Evolutionary conservation across 2,329 filamentous ascomycete genomes (phyloP), one percentile per base, ranked within the genome.

Genomic region (Blastomyces gilchristii): DNA sequence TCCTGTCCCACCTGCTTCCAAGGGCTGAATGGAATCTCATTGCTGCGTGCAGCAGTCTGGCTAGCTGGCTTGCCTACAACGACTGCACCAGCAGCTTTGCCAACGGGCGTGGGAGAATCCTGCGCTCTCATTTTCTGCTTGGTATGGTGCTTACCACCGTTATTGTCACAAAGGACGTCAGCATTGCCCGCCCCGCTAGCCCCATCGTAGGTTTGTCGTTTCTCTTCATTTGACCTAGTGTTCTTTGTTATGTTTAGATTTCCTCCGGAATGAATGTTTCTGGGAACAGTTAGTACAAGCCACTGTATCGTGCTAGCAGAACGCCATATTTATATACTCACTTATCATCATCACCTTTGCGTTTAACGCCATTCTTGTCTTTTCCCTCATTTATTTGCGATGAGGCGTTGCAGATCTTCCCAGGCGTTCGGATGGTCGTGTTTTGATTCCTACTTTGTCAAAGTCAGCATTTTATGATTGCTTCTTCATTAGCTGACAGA

Each of bases 21-120:
- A 18, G 67, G 69, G 9, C 67, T 66, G 57, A 71, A 65, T 14
- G 69, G 58, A 57, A 68, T 66, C 12, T 68, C 63, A 43, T 57
- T 64, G 28, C 39, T 62, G 45, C 54, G 61, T 52, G 59, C 18
- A 16, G 41, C 57, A 49, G 31, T 47, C 57, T 45, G 59, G 11
- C 22, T 53, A 18, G 45, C n/a, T 22, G 7, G 14, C 8, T 47
- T 47, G 12, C 16, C 57, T n/a, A 39, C 18, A 45, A 22, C 22
- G 2, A 4, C 43, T 45, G 39, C 22, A 11, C 22, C 45, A 14
- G 47, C 56, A 16, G 5, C 8, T 41, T 43, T 57, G 37, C 56
- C 37, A 43, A 41, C 56, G n/a, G 54, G 56, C 9, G 56, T 58
- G 25, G 41, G 57, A 7, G 57, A 49, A n/a, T 58, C 39, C n/a